A percentile compares a stretch with the other conserved stretches of the same genome.
Evolutionary conservation across 169 alveolate species (phyloP).

Genomic region (Plasmodium adleri): DNA sequence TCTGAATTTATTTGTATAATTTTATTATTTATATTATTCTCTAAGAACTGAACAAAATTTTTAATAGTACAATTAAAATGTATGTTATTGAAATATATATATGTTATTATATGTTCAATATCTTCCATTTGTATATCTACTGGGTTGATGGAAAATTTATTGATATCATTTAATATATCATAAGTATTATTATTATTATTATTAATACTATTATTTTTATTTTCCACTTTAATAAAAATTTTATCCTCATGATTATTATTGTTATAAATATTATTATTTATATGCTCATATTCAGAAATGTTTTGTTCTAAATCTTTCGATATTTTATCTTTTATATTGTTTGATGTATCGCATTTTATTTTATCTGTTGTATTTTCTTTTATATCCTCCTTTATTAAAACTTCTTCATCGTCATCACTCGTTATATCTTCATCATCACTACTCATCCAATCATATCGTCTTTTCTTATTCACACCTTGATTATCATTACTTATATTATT

Average conservation of each 20-base stretch:
- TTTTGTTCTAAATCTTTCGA: not conserved
- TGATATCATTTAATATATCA: constrained; percentile 68
- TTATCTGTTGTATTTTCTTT: constrained; percentile 2
- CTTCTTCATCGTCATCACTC: constrained; percentile 53
- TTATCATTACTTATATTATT: constrained; percentile 4
- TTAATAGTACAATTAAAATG: constrained; percentile 67
- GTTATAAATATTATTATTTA: not conserved
- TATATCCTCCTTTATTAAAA: not conserved
- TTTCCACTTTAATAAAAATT: constrained; percentile 1
- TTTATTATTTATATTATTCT: constrained; percentile 38
- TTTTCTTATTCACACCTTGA: constrained; percentile 37
- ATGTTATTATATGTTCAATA: constrained; percentile 66
- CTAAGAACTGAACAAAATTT: constrained; percentile 61
- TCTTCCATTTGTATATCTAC: constrained; percentile 65
- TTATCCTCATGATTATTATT: constrained; percentile 1
- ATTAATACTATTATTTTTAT: not conserved
- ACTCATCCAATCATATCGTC: constrained; percentile 76
- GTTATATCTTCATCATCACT: constrained; percentile 77
- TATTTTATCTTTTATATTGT: not conserved
- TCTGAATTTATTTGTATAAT: constrained; percentile 73
- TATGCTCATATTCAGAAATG: not conserved
- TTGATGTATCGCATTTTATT: not conserved
- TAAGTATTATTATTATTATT: not conserved
- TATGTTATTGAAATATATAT: constrained; percentile 64
- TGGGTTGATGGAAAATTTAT: constrained; percentile 64